Base-by-base conservation (phyloP, 2,329 filamentous ascomycete genomes). In the Botrytis elliptica region DNA sequence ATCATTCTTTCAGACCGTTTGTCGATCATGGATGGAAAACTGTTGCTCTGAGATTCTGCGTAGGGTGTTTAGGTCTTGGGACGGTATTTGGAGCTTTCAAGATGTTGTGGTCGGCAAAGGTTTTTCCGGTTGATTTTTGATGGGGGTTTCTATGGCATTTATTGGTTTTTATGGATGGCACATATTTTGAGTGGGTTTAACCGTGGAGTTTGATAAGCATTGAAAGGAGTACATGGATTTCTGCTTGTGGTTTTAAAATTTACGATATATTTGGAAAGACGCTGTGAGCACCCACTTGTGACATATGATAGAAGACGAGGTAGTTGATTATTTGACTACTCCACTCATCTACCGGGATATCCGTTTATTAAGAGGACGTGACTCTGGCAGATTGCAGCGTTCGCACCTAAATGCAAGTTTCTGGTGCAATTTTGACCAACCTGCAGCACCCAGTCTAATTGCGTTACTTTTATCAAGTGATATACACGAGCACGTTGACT, bases 1-100 rank as follows among this genome's bases (percentile, higher is more conserved):
- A 72, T 59, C 70, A 66, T 40, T 57, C 44, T 44, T 72, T 72
- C 6, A 55, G 60, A 14, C 70, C 70, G 5, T 72, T 57, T 67
- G 70, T 72, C 9, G 62, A 72, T 66, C 60, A 67, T 44, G 49
- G 62, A 3, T 72, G 70, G 70, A 66, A 8, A n/a, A 18, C 36
- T 1, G 62, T 72, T 14, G 52, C 63, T 16, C 38, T 72, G 49
- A 57, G 52, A 46, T 57, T 72, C 29, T 57, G 59, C 10, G 25
- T n/a, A 25, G 70, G 60, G 12, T 72, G 46, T 40, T 40, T 72
- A 5, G 36, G 70, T 7, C 36, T 72, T 12, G 46, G 60, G 1
- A 33, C 52, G 14, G 49, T 66, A 20, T 29, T 72, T 44, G 29
- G 70, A 25, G 70, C 46, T 18, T 44, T 64, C 8, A 63, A 63